Percentiles rank a stretch among this genome's conserved stretches.
Evolutionary conservation across 1,284 basidiomycete genomes (phyloP).

Genomic region (Apiotrichum mycotoxinovorans): DNA sequence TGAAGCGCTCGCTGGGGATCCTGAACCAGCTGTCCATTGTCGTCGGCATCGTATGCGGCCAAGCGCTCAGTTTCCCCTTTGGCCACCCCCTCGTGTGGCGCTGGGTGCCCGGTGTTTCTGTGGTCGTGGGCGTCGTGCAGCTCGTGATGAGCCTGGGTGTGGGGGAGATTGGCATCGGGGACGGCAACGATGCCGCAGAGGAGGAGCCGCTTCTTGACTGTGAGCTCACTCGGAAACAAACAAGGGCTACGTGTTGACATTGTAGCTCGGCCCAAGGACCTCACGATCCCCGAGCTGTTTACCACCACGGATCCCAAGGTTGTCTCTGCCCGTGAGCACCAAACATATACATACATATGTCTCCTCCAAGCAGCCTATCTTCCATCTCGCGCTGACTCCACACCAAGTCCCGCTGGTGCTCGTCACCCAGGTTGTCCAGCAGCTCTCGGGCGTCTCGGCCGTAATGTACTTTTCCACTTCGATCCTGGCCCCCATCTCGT

Average conservation of each 20-base stretch:
- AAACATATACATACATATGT: not conserved
- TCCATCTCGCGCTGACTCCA: too few species aligned
- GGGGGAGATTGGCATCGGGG: not conserved
- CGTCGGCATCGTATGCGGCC: conserved; percentile 43
- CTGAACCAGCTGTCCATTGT: conserved; percentile 51
- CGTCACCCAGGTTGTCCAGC: conserved; percentile 38
- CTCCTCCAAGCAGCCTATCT: too few species aligned
- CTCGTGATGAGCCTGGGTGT: conserved; percentile 29
- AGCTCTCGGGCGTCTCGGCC: conserved; percentile 34
- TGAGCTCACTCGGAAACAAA: too few species aligned
- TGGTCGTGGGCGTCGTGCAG: conserved; percentile 39
- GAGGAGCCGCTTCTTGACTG: not conserved
- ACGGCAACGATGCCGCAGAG: not conserved
- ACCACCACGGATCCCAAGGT: conserved; percentile 22
- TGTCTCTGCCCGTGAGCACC: conserved; percentile 4
- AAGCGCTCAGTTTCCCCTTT: conserved; percentile 48
- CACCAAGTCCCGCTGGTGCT: conserved; percentile 40
- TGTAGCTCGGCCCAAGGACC: not conserved
- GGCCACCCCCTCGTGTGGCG: conserved; percentile 40
- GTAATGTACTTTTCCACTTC: conserved; percentile 50
- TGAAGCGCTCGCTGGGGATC: conserved; percentile 50
- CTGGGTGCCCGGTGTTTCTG: conserved; percentile 41
- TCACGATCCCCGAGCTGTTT: conserved; percentile 33
- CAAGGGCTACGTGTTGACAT: not conserved
- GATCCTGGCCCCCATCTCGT: conserved; percentile 44